Evolutionary conservation across 2,329 filamentous ascomycete genomes (phyloP), one percentile per base, ranked within the genome.

Genomic region (Pseudogymnoascus sp.): DNA sequence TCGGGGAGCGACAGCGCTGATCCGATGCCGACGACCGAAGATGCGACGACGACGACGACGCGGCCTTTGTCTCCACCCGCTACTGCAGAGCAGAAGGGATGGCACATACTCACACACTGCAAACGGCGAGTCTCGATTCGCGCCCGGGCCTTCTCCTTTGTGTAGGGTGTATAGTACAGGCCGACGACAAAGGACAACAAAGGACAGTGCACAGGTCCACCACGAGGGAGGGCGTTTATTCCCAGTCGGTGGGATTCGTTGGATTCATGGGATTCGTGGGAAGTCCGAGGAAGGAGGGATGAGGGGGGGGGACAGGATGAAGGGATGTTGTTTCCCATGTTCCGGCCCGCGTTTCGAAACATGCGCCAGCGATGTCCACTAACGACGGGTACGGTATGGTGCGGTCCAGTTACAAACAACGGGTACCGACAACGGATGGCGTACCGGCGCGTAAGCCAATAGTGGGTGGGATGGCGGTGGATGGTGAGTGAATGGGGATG

Each of bases 11-110:
- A 13, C 41, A 44, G 10, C 41, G 41, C 41, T 44, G 21, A 44
- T 44, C 41, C 5, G 41, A 44, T 48, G 42, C 42, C 42, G 42
- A 48, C 42, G 42, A 48, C 42, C 42, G 42, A 48, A 48, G 42
- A 17, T 41, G n/a, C 38, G 38, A 41, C 15, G n/a, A 17, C 8
- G n/a, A 41, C 38, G 13, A 41, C 7, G 38, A 41, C 17, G 38
- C 17, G 4, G n/a, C 7, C 21, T 48, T 29, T 29, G 42, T 48
- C 42, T 48, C 42, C 42, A 44, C 41, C 17, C 41, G n/a, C 42
- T 48, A 27, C 42, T n/a, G 21, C 12, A n/a, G 13, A 44, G 41
- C 7, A 44, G 6, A 48, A 27, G 13, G 42, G 21, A 21, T 21
- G 21, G 21, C 21, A 21, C 21, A 21, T 21, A 21, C 21, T 21